A percentile compares a stretch with the other conserved stretches of the same genome.
Conservation (phyloP, 2,329 filamentous ascomycete genomes). For the Lachnellula subtilissima region DNA sequence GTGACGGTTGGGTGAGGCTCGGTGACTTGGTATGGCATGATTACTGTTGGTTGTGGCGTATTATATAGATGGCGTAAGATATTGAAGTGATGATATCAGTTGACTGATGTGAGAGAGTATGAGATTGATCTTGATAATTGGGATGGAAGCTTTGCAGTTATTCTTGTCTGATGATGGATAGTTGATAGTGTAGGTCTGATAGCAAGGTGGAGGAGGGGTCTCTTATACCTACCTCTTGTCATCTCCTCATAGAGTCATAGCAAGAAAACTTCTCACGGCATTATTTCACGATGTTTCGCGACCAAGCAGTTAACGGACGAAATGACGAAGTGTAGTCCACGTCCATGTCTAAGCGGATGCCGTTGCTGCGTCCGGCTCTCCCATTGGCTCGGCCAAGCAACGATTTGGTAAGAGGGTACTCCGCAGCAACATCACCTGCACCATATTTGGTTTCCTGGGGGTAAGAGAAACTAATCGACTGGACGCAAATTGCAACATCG, state of each 20-base stretch:
- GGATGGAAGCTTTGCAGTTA: conserved; percentile 7
- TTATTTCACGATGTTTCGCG: conserved; percentile 7
- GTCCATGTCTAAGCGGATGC: background rate
- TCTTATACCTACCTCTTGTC: conserved; percentile 22
- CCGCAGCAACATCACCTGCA: conserved; percentile 1
- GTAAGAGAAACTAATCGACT: conserved; percentile 11
- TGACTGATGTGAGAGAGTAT: background rate
- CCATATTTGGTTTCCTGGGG: conserved; percentile 1
- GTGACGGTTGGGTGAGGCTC: conserved; percentile 30
- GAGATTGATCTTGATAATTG: background rate
- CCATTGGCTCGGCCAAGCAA: background rate
- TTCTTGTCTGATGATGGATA: conserved; percentile 13
- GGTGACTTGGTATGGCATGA: conserved; percentile 25
- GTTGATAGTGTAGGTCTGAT: background rate
- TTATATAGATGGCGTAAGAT: conserved; percentile 5
- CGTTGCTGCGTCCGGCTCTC: background rate
- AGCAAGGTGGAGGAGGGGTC: conserved; percentile 9
- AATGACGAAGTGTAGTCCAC: background rate
- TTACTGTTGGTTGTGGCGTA: conserved; percentile 11
- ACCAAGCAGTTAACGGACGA: conserved; percentile 13
- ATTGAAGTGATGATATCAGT: background rate
- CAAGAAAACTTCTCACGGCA: conserved; percentile 8
- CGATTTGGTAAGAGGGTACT: conserved; percentile 5
- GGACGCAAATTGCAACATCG: conserved; percentile 8
- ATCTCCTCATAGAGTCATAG: conserved; percentile 8